phyloP scores from a whole-genome alignment of 2,329 filamentous ascomycete species.

The Pseudogymnoascus sp. region DNA sequence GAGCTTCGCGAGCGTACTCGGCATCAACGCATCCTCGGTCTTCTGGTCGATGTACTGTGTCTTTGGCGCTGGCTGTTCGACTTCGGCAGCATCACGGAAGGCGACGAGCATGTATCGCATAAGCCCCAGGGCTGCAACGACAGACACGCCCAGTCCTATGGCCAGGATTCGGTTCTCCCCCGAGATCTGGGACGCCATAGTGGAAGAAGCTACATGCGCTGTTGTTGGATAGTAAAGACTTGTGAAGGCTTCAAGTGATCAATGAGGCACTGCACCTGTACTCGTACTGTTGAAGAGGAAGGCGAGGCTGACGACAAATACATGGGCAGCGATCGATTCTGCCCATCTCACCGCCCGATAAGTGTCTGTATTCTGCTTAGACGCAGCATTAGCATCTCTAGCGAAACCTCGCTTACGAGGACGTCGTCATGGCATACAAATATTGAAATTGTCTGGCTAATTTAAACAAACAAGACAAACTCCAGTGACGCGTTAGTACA shows the following conservation, averaged over 20 bases:
- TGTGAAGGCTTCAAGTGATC: background rate
- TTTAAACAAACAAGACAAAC: constrained; percentile 10
- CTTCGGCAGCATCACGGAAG: constrained; percentile 57
- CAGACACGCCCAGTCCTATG: constrained; percentile 38
- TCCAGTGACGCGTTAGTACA: constrained; percentile 8
- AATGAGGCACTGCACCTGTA: background rate
- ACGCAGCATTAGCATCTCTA: background rate
- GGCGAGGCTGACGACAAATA: background rate
- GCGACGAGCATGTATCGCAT: constrained; percentile 52
- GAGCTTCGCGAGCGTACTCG: constrained; percentile 60
- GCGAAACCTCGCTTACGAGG: background rate
- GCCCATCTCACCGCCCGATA: background rate
- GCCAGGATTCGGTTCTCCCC: constrained; percentile 24
- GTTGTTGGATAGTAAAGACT: background rate
- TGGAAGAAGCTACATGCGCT: background rate
- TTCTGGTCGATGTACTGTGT: constrained; percentile 69
- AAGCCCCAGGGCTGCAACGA: constrained; percentile 49
- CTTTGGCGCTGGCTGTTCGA: constrained; percentile 57
- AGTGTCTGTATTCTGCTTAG: background rate
- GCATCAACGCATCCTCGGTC: constrained; percentile 63
- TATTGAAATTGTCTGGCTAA: constrained; percentile 6
- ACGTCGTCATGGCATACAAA: background rate
- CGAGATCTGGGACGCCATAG: constrained; percentile 8
- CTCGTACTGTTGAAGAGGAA: background rate
- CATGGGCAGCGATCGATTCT: background rate